Conservation (phyloP, 2,329 filamentous ascomycete species). For the Colletotrichum godetiae region DNA sequence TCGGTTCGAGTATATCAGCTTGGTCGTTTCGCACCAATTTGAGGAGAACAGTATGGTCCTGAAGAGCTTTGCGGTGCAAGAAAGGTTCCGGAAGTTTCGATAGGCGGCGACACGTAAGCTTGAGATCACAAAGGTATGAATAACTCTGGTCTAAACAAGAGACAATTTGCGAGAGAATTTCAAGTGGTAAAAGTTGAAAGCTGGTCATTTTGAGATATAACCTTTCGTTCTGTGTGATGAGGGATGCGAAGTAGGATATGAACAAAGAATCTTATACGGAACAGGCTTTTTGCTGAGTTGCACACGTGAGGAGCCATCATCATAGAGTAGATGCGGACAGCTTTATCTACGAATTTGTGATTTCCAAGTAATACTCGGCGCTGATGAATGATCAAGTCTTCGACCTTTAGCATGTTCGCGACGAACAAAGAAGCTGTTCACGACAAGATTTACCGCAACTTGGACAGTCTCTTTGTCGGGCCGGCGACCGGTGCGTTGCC, state of each 20-base stretch:
- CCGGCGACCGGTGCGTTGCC: neutral
- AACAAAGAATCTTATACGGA: neutral
- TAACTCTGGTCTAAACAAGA: neutral
- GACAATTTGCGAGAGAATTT: neutral
- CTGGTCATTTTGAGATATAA: neutral
- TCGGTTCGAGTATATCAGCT: neutral
- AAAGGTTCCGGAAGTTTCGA: neutral
- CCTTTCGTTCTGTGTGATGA: no score
- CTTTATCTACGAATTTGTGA: neutral
- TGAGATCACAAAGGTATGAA: neutral
- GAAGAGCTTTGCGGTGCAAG: neutral
- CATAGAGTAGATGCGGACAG: neutral
- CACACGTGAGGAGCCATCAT: neutral
- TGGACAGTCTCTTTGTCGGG: neutral
- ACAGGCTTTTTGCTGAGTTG: neutral
- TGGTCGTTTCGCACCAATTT: neutral
- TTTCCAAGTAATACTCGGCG: neutral
- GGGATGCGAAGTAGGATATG: no score
- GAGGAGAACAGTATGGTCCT: neutral
- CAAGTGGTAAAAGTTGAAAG: neutral
- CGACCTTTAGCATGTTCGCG: neutral
- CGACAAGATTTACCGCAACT: neutral
- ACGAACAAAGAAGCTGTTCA: neutral
- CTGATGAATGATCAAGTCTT: neutral
- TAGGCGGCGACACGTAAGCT: neutral